A percentile compares a stretch with the other conserved stretches of the same genome.
Conservation (phyloP, 306 rosid species). For the Malus sylvestris region DNA sequence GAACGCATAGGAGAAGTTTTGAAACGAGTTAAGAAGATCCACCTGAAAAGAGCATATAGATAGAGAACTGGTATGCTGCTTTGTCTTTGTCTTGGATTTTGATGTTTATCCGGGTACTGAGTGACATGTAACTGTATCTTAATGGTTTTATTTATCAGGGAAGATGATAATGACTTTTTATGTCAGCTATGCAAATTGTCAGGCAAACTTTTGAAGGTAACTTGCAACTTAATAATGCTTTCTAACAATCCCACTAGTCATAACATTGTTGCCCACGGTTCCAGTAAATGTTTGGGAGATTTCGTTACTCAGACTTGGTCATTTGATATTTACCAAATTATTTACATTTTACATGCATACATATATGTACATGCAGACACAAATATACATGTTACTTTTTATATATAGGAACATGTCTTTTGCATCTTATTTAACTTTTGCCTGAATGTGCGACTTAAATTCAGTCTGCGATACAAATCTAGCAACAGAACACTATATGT, state of each 20-base stretch:
- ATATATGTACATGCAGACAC: neutral
- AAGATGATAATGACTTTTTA: conserved; percentile 75
- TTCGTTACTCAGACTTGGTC: neutral
- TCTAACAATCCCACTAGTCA: neutral
- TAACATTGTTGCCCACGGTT: neutral
- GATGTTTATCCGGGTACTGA: neutral
- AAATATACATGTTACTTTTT: neutral
- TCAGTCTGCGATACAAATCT: neutral
- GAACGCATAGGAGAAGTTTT: conserved; percentile 96
- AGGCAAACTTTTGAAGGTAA: conserved; percentile 82
- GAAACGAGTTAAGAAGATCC: conserved; percentile 84
- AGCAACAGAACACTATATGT: neutral
- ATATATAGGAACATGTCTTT: neutral
- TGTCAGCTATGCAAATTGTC: conserved; percentile 69
- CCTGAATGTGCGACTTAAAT: neutral
- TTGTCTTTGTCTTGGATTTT: conserved; percentile 9
- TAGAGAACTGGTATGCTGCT: conserved; percentile 55
- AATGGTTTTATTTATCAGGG: conserved; percentile 37
- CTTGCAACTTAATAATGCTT: neutral
- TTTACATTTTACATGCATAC: neutral
- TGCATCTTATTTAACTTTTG: neutral
- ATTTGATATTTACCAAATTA: neutral
- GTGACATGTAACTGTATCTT: neutral
- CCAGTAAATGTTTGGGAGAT: neutral
- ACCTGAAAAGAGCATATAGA: conserved; percentile 86